phyloP scores from a whole-genome alignment of 257 asterid species.

The Nicotiana knightiana region DNA sequence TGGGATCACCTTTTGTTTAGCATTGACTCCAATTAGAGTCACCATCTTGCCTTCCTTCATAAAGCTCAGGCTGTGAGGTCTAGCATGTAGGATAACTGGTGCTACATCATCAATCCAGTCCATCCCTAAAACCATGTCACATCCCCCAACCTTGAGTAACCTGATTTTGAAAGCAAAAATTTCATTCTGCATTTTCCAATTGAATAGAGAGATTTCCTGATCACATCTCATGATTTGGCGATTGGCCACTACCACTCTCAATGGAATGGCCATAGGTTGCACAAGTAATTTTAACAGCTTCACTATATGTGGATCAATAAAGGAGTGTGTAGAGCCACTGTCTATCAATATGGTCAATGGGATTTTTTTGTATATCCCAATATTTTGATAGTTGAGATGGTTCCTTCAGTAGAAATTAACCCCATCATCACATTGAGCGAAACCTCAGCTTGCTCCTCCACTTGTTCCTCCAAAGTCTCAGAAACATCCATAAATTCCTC shows the following conservation, averaged over 20 bases:
- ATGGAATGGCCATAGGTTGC: background rate
- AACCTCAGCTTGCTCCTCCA: background rate
- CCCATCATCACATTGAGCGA: background rate
- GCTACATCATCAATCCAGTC: background rate
- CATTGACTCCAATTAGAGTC: background rate
- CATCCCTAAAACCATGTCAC: conserved; percentile 4
- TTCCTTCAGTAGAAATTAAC: background rate
- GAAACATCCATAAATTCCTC: too few relatives aligned
- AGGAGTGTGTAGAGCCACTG: background rate
- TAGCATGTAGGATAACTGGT: background rate
- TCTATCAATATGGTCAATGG: background rate
- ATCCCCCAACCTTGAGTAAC: background rate
- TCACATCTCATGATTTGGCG: background rate
- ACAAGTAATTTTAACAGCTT: background rate
- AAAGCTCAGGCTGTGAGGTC: background rate
- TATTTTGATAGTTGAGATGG: background rate
- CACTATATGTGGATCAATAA: background rate
- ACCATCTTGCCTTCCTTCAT: background rate
- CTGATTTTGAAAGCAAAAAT: background rate
- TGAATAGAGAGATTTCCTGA: too few relatives aligned
- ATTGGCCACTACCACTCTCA: background rate
- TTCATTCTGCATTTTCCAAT: background rate
- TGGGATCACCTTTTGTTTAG: background rate
- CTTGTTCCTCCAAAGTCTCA: background rate
- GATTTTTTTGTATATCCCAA: too few relatives aligned